A percentile compares a stretch with the other conserved stretches of the same genome.
These are phyloP conservation scores for Eragrostis tef DNA, from an alignment of 202 grass and related monocot genomes.

Conservation along the genomic window DNA sequence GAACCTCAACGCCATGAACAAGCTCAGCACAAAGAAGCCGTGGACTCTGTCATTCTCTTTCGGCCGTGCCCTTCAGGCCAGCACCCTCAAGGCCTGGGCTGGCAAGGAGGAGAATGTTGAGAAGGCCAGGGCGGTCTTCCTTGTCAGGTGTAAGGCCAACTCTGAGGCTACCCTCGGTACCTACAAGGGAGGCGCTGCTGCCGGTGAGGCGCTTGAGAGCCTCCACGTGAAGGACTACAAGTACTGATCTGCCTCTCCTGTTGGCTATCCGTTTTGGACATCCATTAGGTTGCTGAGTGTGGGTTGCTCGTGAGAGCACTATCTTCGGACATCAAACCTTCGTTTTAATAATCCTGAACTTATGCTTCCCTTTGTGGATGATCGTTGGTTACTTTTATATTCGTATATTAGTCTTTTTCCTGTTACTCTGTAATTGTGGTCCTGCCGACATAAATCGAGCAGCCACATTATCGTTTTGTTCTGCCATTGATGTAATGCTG, in stretches of 20 bases:
- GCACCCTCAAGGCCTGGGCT: slow-evolving; percentile 84
- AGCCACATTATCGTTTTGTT: slow-evolving; percentile 36
- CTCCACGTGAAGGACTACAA: slow-evolving; percentile 94
- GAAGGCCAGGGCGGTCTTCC: slow-evolving; percentile 69
- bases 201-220: slow-evolving; percentile 61
- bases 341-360: slow-evolving; percentile 48
- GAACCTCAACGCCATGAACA: slow-evolving; percentile 90
- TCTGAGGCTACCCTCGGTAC: slow-evolving; percentile 76
- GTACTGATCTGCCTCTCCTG: slow-evolving; percentile 56
- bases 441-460: slow-evolving; percentile 31
- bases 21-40: slow-evolving; percentile 72
- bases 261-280: slow-evolving; percentile 4
- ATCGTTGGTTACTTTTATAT: slow-evolving; percentile 18
- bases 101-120: slow-evolving; percentile 72
- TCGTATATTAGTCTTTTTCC: slow-evolving; percentile 30
- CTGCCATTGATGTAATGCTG: slow-evolving; percentile 3
- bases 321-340: slow-evolving; percentile 36
- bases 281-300: slow-evolving; percentile 42
- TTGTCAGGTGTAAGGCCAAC: slow-evolving; percentile 85
- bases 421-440: slow-evolving; percentile 29
- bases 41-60: slow-evolving; percentile 88
- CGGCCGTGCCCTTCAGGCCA: slow-evolving; percentile 82
- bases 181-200: slow-evolving; percentile 63
- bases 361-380: slow-evolving; percentile 32
- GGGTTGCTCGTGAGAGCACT: slow-evolving; percentile 39